These are phyloP conservation scores for Globisporangium emineosum DNA, from an alignment of 352 stramenopile genomes.

Conservation along the genomic window DNA sequence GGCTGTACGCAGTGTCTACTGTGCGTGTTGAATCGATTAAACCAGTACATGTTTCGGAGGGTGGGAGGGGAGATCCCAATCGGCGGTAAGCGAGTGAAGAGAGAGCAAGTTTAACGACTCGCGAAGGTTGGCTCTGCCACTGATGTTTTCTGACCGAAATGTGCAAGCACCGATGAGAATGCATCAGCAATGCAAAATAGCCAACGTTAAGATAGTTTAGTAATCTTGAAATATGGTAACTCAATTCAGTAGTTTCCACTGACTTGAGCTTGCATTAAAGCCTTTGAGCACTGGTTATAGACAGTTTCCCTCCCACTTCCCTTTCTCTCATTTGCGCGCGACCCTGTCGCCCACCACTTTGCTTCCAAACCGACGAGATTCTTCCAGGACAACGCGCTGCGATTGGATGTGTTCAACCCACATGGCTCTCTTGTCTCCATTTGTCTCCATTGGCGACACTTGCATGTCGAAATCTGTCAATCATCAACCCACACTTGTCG, in stretches of 20 bases:
- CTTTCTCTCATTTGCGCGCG: neutral
- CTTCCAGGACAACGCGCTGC: neutral
- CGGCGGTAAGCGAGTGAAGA: neutral
- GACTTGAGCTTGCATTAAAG: neutral
- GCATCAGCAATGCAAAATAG: neutral
- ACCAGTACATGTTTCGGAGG: neutral
- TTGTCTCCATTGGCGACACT: neutral
- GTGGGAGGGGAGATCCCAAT: too few relatives aligned
- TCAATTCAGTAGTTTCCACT: neutral
- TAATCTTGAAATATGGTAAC: neutral
- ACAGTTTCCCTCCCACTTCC: too few relatives aligned
- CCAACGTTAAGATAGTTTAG: neutral
- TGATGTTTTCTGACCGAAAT: neutral
- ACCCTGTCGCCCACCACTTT: slow-evolving; percentile 2
- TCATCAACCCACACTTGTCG: neutral
- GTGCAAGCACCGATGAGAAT: too few relatives aligned
- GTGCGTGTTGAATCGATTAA: neutral
- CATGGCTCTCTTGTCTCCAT: neutral
- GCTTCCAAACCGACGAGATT: slow-evolving; percentile 1
- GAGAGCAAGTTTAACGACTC: neutral
- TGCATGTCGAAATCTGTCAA: neutral
- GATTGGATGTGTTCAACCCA: neutral
- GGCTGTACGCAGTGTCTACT: neutral
- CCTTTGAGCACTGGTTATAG: neutral
- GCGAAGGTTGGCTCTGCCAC: neutral